Evolutionary conservation across 352 stramenopile genomes (phyloP).

Genomic region (Peronospora destructor): DNA sequence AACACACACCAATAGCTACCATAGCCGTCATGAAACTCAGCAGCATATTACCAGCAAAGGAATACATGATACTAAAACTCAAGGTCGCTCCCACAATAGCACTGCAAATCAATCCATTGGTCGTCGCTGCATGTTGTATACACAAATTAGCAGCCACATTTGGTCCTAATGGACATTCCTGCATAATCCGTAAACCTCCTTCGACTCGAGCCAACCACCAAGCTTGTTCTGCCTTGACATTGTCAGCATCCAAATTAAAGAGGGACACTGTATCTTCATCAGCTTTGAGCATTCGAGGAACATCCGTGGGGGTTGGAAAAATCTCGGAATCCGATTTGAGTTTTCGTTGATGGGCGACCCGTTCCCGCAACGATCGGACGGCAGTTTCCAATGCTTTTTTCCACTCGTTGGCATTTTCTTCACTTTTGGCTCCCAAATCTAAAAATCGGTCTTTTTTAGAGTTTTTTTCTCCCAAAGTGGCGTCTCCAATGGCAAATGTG

Average conservation of each 20-base stretch:
- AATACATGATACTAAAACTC: slow-evolving; percentile 85
- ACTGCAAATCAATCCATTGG: slow-evolving; percentile 67
- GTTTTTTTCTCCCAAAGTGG: slow-evolving; percentile 46
- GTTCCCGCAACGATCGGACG: slow-evolving; percentile 65
- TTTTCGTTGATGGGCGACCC: slow-evolving; percentile 67
- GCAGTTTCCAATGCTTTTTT: slow-evolving; percentile 74
- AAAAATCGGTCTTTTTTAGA: slow-evolving; percentile 87
- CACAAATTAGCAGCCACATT: slow-evolving; percentile 74
- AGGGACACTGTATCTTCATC: slow-evolving; percentile 81
- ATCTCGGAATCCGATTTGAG: slow-evolving; percentile 71
- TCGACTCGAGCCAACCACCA: slow-evolving; percentile 83
- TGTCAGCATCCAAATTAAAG: slow-evolving; percentile 84
- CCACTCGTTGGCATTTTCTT: slow-evolving; percentile 76
- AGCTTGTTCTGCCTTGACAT: slow-evolving; percentile 71
- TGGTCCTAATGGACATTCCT: slow-evolving; percentile 76
- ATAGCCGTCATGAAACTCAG: slow-evolving; percentile 67
- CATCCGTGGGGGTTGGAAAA: slow-evolving; percentile 57
- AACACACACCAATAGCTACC: slow-evolving; percentile 58
- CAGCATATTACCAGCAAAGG: slow-evolving; percentile 77
- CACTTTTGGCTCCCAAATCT: slow-evolving; percentile 80
- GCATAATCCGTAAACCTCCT: slow-evolving; percentile 77
- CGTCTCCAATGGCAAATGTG: slow-evolving; percentile 68
- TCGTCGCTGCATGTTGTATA: slow-evolving; percentile 71
- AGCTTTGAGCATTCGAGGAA: slow-evolving; percentile 59
- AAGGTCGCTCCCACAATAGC: slow-evolving; percentile 57